Percentiles rank a stretch among this genome's conserved stretches.
phyloP scores from a whole-genome alignment of 192 early-diverging fungal genomes.

The Coemansia brasiliensis region DNA sequence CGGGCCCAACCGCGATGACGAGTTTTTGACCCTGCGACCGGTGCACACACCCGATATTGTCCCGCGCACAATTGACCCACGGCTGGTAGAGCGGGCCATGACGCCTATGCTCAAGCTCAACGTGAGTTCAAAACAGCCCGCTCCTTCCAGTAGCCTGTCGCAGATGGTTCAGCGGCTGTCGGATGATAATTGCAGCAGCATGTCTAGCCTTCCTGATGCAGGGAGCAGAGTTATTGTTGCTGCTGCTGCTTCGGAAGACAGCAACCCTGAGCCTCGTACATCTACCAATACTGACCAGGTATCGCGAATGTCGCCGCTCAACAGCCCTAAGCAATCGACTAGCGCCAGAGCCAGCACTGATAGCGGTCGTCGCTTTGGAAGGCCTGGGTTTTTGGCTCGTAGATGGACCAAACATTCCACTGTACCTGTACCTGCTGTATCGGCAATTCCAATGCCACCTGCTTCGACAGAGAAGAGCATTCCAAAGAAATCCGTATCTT shows the following conservation, averaged over 20 bases:
- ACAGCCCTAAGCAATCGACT: slow-evolving; percentile 21
- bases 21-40: slow-evolving; percentile 48
- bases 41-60: slow-evolving; percentile 53
- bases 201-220: neutral
- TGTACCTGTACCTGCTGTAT: slow-evolving; percentile 7
- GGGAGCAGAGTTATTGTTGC: neutral
- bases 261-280: neutral
- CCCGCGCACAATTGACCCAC: slow-evolving; percentile 44
- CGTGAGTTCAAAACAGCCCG: slow-evolving; percentile 14
- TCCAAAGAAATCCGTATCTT: slow-evolving; percentile 2
- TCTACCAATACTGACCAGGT: slow-evolving; percentile 6
- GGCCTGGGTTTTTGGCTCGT: slow-evolving; percentile 21
- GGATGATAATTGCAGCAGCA: slow-evolving; percentile 4
- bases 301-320: slow-evolving; percentile 36
- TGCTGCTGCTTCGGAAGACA: neutral
- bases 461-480: neutral
- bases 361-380: slow-evolving; percentile 16
- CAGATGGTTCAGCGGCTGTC: slow-evolving; percentile 8
- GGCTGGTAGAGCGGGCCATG: slow-evolving; percentile 52
- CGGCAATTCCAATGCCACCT: slow-evolving; percentile 39
- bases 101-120: slow-evolving; percentile 56
- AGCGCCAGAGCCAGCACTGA: slow-evolving; percentile 5
- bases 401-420: slow-evolving; percentile 15
- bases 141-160: slow-evolving; percentile 7
- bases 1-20: slow-evolving; percentile 17